Base-by-base conservation (phyloP, 192 early-diverging fungal genomes). In the Mortierella hygrophila region DNA sequence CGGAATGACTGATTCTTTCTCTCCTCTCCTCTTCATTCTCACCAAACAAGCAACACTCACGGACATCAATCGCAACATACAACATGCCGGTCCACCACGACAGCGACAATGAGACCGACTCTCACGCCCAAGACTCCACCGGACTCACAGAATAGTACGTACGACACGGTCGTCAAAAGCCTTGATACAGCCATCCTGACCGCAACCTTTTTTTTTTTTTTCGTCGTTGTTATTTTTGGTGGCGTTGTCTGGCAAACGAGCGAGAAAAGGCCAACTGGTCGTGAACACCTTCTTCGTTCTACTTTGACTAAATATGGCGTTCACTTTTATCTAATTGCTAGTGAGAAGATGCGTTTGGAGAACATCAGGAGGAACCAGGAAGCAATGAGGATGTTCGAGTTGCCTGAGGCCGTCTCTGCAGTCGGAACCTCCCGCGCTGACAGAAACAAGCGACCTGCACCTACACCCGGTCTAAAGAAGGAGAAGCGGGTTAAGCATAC, bases 331-430 rank as follows among this genome's bases (percentile, higher is more conserved):
- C 23, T 4, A 40, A 40, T 8, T n/a, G 32, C 60, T 57, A 89
- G 88, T 69, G 89, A 90, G 74, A 60, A 68, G 18, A 71, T 83
- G 70, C 80, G 89, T 20, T 68, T 83, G 2, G 89, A 90, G 57
- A 90, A 90, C 70, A 90, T 90, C 60, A 52, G 85, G 44, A 71
- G 74, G 26, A 90, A 90, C 74, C 54, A 83, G 52, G 88, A 87
- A 54, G 74, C 82, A 41, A 88, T 90, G 79, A 29, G 52, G 16
- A 54, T 78, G 52, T 77, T 90, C 29, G n/a, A 76, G 15, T 44
- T 90, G 2, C 81, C 84, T 1, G 75, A 82, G 8, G 65, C 83
- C 10, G 54, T 68, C 7, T 23, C 82, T 37, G 83, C 77, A 23
- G 78, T 79, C 23, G 40, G 65, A 16, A 4, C 72, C 21, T 71